These are phyloP conservation scores for Ophiocordyceps camponoti-leonardi DNA, from an alignment of 2,329 filamentous ascomycete species.

Conservation along the genomic window DNA sequence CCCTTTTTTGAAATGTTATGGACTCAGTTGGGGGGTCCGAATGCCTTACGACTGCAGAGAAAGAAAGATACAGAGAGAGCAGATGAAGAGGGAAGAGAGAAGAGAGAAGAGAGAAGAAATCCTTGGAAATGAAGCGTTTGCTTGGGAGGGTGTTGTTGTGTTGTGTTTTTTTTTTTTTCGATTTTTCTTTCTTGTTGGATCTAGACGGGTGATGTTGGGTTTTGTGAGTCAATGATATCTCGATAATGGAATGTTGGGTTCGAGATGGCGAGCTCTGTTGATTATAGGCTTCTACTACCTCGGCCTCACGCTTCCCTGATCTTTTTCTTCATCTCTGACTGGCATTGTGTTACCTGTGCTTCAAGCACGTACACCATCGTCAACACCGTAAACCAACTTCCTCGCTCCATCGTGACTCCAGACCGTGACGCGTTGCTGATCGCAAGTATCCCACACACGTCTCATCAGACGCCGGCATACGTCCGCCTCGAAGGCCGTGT, in stretches of 20 bases:
- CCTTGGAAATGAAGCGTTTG: neutral
- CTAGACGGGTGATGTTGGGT: neutral
- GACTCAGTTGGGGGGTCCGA: neutral
- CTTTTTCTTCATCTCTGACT: too few relatives aligned
- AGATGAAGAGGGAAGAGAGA: too few relatives aligned
- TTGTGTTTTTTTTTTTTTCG: neutral
- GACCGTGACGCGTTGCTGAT: constrained; percentile 42
- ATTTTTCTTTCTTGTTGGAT: neutral
- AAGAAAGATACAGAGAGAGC: neutral
- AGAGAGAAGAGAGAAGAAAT: too few relatives aligned
- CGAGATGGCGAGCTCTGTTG: neutral
- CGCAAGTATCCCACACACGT: constrained; percentile 46
- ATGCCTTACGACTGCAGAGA: neutral
- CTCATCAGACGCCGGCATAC: constrained; percentile 36
- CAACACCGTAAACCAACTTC: constrained; percentile 6
- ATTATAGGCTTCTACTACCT: too few relatives aligned
- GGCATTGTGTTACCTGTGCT: too few relatives aligned
- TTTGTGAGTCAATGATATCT: neutral
- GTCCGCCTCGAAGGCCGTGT: constrained; percentile 22
- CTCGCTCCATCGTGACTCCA: constrained; percentile 45
- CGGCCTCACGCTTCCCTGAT: neutral
- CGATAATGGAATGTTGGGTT: neutral
- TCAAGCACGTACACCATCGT: too few relatives aligned
- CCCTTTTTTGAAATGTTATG: neutral
- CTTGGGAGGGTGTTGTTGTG: neutral